Conservation (phyloP, 768 basidiomycete species). For the Lactarius quietus region DNA sequence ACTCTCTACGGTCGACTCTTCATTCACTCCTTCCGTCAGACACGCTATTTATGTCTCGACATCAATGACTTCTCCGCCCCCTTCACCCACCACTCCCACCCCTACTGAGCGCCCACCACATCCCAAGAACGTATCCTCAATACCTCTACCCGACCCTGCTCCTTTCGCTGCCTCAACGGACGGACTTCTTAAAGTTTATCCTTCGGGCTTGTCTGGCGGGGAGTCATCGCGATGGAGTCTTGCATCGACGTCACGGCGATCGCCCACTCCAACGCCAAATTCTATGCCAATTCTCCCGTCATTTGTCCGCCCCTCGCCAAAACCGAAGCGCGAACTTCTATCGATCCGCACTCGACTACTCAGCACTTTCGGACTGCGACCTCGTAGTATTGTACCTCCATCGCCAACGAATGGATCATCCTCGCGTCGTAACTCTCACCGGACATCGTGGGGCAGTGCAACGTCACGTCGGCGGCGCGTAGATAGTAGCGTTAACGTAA, state of each 20-base stretch:
- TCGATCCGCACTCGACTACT: constrained; percentile 26
- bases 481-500: constrained; percentile 8
- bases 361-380: constrained; percentile 23
- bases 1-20: constrained; percentile 21
- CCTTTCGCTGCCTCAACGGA: constrained; percentile 6
- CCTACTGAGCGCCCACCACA: constrained; percentile 5
- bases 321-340: constrained; percentile 13
- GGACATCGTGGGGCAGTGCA: constrained; percentile 17
- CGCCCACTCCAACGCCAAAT: constrained; percentile 20
- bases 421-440: constrained; percentile 14
- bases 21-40: constrained; percentile 11
- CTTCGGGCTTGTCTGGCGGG: constrained; percentile 16
- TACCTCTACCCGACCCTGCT: neutral
- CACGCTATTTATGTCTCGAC: constrained; percentile 19
- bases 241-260: constrained; percentile 21
- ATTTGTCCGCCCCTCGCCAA: neutral
- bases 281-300: constrained; percentile 18
- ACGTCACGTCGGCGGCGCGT: constrained; percentile 18
- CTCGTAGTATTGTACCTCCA: constrained; percentile 13
- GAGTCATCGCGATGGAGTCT: constrained; percentile 26
- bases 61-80: constrained; percentile 10
- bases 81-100: constrained; percentile 23
- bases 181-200: constrained; percentile 20
- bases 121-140: neutral
- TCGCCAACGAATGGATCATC: constrained; percentile 8